Evolutionary conservation across 1,139 yeast genomes (phyloP).

Genomic region (Candida tetrigidarum): DNA sequence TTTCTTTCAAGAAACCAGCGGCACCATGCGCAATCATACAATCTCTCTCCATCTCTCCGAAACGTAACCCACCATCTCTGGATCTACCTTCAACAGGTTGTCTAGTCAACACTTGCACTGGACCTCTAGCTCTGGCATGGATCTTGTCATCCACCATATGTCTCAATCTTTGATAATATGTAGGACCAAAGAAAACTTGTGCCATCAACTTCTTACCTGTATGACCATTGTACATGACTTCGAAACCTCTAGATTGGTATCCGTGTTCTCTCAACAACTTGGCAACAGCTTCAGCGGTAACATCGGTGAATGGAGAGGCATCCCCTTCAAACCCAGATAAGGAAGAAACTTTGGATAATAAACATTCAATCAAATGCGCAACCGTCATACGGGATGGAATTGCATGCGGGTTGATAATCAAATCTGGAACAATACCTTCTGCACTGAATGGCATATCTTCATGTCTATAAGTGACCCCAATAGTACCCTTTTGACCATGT

Average conservation of each 20-base stretch:
- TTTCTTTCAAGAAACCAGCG: conserved; percentile 95
- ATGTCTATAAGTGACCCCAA: conserved; percentile 97
- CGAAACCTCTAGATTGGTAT: conserved; percentile 97
- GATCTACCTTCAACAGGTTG: conserved; percentile 99
- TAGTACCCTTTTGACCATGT: conserved; percentile 99
- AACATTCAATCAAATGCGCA: conserved; percentile 98
- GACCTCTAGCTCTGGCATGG: conserved; percentile 99
- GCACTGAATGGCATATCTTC: conserved; percentile 99
- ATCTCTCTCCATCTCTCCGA: conserved; percentile 99
- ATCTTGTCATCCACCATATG: conserved; percentile 99
- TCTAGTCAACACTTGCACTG: conserved; percentile 96
- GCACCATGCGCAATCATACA: conserved; percentile 99
- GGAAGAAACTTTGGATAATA: conserved; percentile 92
- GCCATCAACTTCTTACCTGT: conserved; percentile 98
- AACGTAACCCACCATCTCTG: conserved; percentile 99
- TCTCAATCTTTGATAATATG: conserved; percentile 96
- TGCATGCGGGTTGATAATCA: conserved; percentile 98
- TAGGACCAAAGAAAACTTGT: conserved; percentile 98
- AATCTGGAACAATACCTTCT: conserved; percentile 96
- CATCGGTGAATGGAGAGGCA: conserved; percentile 98
- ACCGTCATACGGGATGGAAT: conserved; percentile 99
- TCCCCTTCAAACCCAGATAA: conserved; percentile 98
- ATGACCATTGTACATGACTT: conserved; percentile 98
- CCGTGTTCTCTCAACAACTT: conserved; percentile 92
- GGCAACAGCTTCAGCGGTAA: conserved; percentile 96